Conservation (phyloP, 805 yeast species). For the Yarrowia porcina region DNA sequence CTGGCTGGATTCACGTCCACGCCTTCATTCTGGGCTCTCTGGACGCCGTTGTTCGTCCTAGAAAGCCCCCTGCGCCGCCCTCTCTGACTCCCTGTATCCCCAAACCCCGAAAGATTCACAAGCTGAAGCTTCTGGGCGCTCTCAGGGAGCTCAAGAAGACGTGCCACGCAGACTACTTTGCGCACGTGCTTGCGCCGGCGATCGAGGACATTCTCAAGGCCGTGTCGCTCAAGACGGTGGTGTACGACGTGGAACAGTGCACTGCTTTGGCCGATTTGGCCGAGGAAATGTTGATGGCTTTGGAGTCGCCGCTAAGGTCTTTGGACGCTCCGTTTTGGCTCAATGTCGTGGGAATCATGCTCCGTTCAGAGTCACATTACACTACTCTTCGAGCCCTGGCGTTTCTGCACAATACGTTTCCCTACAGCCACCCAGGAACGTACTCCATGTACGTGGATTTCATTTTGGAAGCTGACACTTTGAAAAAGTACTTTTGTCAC, state of each 20-base stretch:
- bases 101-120: slow-evolving; percentile 36
- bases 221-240: slow-evolving; percentile 36
- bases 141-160: slow-evolving; percentile 39
- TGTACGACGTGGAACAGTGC: slow-evolving; percentile 41
- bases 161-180: slow-evolving; percentile 10
- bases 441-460: slow-evolving; percentile 14
- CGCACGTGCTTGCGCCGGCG: slow-evolving; percentile 13
- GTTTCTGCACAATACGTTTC: slow-evolving; percentile 72
- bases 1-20: slow-evolving; percentile 33
- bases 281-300: slow-evolving; percentile 41
- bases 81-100: slow-evolving; percentile 15
- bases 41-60: slow-evolving; percentile 37
- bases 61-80: slow-evolving; percentile 10
- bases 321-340: slow-evolving; percentile 81
- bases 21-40: slow-evolving; percentile 33
- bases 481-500: slow-evolving; percentile 63
- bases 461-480: slow-evolving; percentile 40
- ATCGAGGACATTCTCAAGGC: slow-evolving; percentile 42
- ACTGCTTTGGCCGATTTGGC: slow-evolving; percentile 41
- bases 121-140: slow-evolving; percentile 36
- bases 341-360: slow-evolving; percentile 53
- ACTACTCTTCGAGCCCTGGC: slow-evolving; percentile 62
- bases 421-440: slow-evolving; percentile 32
- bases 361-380: slow-evolving; percentile 60
- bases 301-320: slow-evolving; percentile 56